phyloP scores from a whole-genome alignment of 768 basidiomycete species.

The Dendrothele bispora region DNA sequence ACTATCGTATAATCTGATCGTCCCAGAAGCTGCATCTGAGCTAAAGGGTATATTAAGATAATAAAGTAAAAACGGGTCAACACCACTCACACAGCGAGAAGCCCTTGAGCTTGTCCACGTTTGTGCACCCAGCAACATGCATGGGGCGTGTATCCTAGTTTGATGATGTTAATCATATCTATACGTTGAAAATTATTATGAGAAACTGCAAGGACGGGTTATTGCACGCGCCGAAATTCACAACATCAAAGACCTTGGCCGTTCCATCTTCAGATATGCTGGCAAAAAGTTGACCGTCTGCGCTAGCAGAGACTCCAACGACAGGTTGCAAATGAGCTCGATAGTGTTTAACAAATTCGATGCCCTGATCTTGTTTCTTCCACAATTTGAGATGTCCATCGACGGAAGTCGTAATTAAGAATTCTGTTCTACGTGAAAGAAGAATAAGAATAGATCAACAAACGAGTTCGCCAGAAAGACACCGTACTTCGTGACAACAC shows the following conservation, averaged over 20 bases:
- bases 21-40: constrained; percentile 73
- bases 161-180: constrained; percentile 99
- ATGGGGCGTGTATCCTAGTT: constrained; percentile 81
- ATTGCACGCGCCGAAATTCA: constrained; percentile 83
- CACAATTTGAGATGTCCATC: constrained; percentile 98
- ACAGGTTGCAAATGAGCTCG: constrained; percentile 86
- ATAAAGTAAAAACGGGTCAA: not conserved
- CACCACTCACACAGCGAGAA: constrained; percentile 81
- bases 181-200: not conserved
- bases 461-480: not conserved
- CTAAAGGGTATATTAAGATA: constrained; percentile 42
- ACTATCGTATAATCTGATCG: constrained; percentile 89
- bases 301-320: constrained; percentile 78
- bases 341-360: constrained; percentile 99
- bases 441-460: not conserved
- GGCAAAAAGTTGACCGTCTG: constrained; percentile 90
- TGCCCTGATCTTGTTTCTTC: constrained; percentile 96
- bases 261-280: constrained; percentile 90
- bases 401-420: constrained; percentile 89
- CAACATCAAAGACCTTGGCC: constrained; percentile 95
- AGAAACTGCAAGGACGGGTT: not conserved
- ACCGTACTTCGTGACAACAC: constrained; percentile 81
- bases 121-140: constrained; percentile 95
- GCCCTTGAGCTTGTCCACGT: constrained; percentile 80
- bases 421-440: constrained; percentile 80